These are phyloP conservation scores for Pythium pyrilobum DNA, from an alignment of 352 stramenopile species.

Conservation along the genomic window DNA sequence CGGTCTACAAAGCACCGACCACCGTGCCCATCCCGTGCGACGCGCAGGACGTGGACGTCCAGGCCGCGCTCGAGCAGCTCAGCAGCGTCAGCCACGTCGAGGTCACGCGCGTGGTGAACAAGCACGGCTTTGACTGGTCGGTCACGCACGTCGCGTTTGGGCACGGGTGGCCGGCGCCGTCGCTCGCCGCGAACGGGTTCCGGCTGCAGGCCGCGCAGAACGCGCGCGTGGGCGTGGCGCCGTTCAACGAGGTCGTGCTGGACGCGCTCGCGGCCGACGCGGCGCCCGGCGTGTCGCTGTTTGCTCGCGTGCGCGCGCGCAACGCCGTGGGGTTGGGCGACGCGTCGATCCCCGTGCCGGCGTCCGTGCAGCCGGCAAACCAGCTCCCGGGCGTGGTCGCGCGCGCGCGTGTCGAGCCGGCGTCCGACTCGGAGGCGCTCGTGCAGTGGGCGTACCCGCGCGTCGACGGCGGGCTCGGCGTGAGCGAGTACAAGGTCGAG, in stretches of 20 bases:
- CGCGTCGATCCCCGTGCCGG: conserved; percentile 28
- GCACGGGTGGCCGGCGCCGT: conserved; percentile 1
- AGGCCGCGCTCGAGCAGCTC: conserved; percentile 90
- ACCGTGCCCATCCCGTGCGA: conserved; percentile 89
- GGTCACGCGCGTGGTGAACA: conserved; percentile 73
- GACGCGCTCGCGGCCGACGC: conserved; percentile 18
- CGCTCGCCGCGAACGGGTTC: conserved; percentile 44
- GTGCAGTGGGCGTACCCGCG: conserved; percentile 73
- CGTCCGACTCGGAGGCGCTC: conserved; percentile 58
- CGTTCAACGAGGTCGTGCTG: conserved; percentile 41
- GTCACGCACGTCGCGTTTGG: conserved; percentile 90
- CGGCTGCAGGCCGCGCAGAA: conserved; percentile 38
- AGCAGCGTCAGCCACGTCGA: conserved; percentile 86
- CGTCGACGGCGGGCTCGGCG: conserved; percentile 56
- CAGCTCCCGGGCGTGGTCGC: conserved; percentile 41
- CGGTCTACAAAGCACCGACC: conserved; percentile 89
- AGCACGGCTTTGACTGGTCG: conserved; percentile 89
- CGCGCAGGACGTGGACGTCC: conserved; percentile 86
- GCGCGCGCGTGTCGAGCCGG: conserved; percentile 30
- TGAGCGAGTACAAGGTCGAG: conserved; percentile 80
- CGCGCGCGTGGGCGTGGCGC: conserved; percentile 41
- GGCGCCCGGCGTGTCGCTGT: conserved; percentile 47
- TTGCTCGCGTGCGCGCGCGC: conserved; percentile 46
- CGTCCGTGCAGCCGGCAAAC: conserved; percentile 44
- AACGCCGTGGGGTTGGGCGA: conserved; percentile 56